Evolutionary conservation across 2,329 filamentous ascomycete species (phyloP).

Genomic region (Emergomyces pasteurianus): DNA sequence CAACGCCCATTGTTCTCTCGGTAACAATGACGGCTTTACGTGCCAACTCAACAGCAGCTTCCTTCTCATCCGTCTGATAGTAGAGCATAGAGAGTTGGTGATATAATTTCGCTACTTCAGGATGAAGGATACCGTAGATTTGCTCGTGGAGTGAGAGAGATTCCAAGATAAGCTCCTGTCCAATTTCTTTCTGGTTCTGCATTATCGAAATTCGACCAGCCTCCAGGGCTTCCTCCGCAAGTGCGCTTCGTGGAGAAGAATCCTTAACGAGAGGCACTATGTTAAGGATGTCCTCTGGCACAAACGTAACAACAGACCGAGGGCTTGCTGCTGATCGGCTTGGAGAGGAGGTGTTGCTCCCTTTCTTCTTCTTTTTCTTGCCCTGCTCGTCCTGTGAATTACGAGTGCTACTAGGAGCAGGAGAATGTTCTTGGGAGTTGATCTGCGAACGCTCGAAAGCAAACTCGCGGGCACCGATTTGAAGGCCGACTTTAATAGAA

Average conservation of each 20-base stretch:
- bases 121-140: conserved; percentile 94
- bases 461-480: conserved; percentile 70
- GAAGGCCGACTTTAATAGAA: conserved; percentile 76
- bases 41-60: conserved; percentile 84
- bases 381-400: conserved; percentile 26
- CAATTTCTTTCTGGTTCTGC: conserved; percentile 88
- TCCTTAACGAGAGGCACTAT: conserved; percentile 93
- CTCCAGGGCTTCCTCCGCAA: conserved; percentile 92
- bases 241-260: conserved; percentile 73
- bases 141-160: conserved; percentile 94
- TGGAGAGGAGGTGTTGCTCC: conserved; percentile 38
- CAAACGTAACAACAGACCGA: conserved; percentile 52
- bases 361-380: conserved; percentile 50
- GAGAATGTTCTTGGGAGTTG: conserved; percentile 21
- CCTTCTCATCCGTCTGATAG: conserved; percentile 96
- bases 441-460: conserved; percentile 45
- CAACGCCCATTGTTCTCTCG: conserved; percentile 84
- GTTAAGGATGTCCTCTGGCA: conserved; percentile 76
- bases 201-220: conserved; percentile 92
- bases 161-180: conserved; percentile 90
- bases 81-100: conserved; percentile 92
- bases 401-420: conserved; percentile 27
- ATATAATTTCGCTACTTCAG: conserved; percentile 90
- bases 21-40: conserved; percentile 94
- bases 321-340: conserved; percentile 31